phyloP scores from a whole-genome alignment of 1,284 basidiomycete genomes.

The Somion occarium region DNA sequence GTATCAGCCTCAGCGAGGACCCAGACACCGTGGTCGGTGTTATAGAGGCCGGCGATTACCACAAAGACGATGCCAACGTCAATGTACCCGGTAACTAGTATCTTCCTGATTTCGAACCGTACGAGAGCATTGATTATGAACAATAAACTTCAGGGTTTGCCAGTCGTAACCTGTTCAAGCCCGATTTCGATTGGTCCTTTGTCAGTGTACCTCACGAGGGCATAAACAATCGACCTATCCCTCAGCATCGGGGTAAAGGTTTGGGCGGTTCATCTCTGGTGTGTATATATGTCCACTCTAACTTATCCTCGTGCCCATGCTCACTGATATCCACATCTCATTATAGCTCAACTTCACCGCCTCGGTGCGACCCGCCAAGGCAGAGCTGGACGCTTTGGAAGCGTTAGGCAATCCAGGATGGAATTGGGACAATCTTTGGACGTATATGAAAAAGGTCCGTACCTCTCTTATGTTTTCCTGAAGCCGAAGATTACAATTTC shows the following conservation, averaged over 20 bases:
- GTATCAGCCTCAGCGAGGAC: constrained; percentile 2
- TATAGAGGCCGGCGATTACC: constrained; percentile 4
- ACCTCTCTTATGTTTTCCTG: too few species aligned
- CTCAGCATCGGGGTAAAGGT: constrained; percentile 4
- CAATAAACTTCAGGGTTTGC: too few species aligned
- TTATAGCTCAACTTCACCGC: constrained; percentile 1
- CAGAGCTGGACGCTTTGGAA: constrained; percentile 4
- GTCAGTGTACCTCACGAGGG: constrained; percentile 1
- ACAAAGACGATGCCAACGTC: neutral
- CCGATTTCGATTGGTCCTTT: constrained; percentile 6
- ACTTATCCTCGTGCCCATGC: too few species aligned
- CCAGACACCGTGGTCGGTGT: constrained; percentile 7
- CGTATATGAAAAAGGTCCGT: constrained; percentile 5
- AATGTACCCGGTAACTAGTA: constrained; percentile 1
- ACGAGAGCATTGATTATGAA: too few species aligned
- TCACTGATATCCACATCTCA: too few species aligned
- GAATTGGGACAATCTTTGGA: constrained; percentile 3
- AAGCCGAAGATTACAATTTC: too few species aligned
- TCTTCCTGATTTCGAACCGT: too few species aligned
- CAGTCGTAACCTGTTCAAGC: neutral
- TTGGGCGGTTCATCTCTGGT: constrained; percentile 5
- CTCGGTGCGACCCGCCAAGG: constrained; percentile 1
- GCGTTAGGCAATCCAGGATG: constrained; percentile 5
- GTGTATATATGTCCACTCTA: too few species aligned
- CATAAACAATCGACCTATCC: neutral